A percentile compares a stretch with the other conserved stretches of the same genome.
Evolutionary conservation across 2,329 filamentous ascomycete genomes (phyloP).

Genomic region (Colletotrichum scovillei): DNA sequence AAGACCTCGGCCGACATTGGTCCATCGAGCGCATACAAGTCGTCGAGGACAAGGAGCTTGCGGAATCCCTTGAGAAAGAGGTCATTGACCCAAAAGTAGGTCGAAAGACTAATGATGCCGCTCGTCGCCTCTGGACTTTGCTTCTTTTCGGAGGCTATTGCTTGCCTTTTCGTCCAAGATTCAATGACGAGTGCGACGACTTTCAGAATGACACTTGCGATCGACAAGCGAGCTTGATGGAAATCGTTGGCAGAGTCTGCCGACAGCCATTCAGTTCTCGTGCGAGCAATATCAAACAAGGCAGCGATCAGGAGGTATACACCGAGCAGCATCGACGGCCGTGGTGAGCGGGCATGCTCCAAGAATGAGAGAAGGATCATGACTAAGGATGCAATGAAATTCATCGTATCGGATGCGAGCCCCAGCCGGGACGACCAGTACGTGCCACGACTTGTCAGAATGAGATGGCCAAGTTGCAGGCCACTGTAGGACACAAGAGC

Average conservation of each 20-base stretch:
- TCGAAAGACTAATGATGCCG: constrained; percentile 43
- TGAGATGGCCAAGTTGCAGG: constrained; percentile 4
- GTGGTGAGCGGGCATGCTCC: constrained; percentile 45
- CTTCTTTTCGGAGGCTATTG: constrained; percentile 32
- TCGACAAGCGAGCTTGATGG: constrained; percentile 30
- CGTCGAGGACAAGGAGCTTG: constrained; percentile 42
- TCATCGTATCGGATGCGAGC: constrained; percentile 41
- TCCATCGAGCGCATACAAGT: constrained; percentile 41
- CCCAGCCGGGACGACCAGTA: constrained; percentile 13
- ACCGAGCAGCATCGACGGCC: constrained; percentile 31
- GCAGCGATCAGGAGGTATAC: constrained; percentile 10
- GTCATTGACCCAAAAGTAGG: constrained; percentile 49
- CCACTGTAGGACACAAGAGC: constrained; percentile 7
- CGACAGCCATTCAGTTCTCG: constrained; percentile 20
- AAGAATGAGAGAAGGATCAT: constrained; percentile 44
- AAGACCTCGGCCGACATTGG: constrained; percentile 9
- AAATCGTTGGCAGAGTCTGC: not conserved
- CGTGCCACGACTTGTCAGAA: not conserved
- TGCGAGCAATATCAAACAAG: not conserved
- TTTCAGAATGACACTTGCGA: constrained; percentile 37
- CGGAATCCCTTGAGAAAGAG: constrained; percentile 48
- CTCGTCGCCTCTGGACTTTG: constrained; percentile 53
- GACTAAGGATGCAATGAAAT: constrained; percentile 41
- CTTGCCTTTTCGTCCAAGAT: constrained; percentile 36
- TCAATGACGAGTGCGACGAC: constrained; percentile 37